A percentile compares a stretch with the other conserved stretches of the same genome.
phyloP scores from a whole-genome alignment of 1,284 basidiomycete species.

The Pseudozyma hubeiensis region DNA sequence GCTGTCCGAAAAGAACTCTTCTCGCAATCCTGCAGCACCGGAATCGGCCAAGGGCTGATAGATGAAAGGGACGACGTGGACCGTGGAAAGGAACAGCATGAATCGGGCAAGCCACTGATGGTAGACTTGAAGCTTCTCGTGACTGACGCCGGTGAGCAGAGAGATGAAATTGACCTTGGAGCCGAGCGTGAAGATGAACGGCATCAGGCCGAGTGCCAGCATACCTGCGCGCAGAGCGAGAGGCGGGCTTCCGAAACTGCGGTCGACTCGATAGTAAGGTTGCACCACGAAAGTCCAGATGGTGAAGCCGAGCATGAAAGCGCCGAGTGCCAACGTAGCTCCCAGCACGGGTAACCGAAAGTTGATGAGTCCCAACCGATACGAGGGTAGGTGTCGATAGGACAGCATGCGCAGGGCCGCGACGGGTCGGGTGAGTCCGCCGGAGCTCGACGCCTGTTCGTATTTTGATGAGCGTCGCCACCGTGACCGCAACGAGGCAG shows the following conservation, averaged over 20 bases:
- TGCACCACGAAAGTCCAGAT: conserved; percentile 50
- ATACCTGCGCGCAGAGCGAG: conserved; percentile 59
- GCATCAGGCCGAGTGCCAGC: conserved; percentile 59
- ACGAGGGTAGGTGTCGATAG: conserved; percentile 25
- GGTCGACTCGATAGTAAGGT: conserved; percentile 54
- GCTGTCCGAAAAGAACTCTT: conserved; percentile 41
- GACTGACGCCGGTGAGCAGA: conserved; percentile 55
- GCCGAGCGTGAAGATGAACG: conserved; percentile 56
- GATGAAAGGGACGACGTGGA: conserved; percentile 64
- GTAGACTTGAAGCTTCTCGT: conserved; percentile 62
- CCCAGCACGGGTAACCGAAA: conserved; percentile 46
- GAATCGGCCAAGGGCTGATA: conserved; percentile 49
- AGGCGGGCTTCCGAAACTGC: conserved; percentile 54
- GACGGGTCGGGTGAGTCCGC: conserved; percentile 7
- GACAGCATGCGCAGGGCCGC: conserved; percentile 32
- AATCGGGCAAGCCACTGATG: conserved; percentile 63
- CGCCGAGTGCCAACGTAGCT: conserved; percentile 33
- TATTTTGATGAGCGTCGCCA: conserved; percentile 6
- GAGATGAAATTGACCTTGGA: conserved; percentile 64
- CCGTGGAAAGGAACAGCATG: conserved; percentile 57
- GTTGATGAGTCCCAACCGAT: conserved; percentile 32
- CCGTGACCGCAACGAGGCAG: conserved; percentile 14
- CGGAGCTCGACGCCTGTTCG: not conserved
- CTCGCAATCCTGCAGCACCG: conserved; percentile 42
- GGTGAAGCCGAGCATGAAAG: conserved; percentile 48